phyloP scores from a whole-genome alignment of 306 rosid species.

The Crataegus laevigata region DNA sequence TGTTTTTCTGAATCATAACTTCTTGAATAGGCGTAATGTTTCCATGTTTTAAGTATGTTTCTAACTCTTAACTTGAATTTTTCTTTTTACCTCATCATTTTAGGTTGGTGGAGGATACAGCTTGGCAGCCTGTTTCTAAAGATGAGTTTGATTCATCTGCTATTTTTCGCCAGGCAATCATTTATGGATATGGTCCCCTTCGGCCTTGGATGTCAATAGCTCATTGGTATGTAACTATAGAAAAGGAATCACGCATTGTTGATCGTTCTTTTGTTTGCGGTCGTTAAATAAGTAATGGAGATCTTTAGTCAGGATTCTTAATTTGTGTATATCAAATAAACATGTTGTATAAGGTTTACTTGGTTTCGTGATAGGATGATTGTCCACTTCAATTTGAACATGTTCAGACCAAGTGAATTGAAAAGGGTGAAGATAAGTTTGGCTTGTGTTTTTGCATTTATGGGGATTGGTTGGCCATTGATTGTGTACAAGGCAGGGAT shows the following conservation, averaged over 20 bases:
- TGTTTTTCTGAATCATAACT: background rate
- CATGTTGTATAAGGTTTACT: constrained; percentile 8
- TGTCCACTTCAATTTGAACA: constrained; percentile 76
- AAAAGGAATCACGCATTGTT: background rate
- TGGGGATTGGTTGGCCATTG: constrained; percentile 91
- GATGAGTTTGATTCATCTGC: constrained; percentile 75
- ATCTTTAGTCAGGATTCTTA: background rate
- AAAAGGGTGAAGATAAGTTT: constrained; percentile 84
- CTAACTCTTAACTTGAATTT: background rate
- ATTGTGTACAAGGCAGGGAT: constrained; percentile 80
- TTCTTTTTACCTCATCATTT: constrained; percentile 8
- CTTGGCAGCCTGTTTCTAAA: constrained; percentile 84
- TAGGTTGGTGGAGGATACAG: constrained; percentile 89
- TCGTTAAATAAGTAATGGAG: background rate
- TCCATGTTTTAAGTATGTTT: background rate
- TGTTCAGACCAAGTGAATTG: constrained; percentile 75
- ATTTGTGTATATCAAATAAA: background rate
- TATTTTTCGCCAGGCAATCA: constrained; percentile 60
- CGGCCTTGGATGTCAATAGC: constrained; percentile 93
- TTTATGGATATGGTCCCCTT: constrained; percentile 78
- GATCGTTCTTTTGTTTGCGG: background rate
- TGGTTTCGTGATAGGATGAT: constrained; percentile 47
- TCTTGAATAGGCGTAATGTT: background rate
- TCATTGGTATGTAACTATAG: constrained; percentile 51
- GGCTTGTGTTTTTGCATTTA: constrained; percentile 87